These are phyloP conservation scores for Ceratocystis colombiana DNA, from an alignment of 2,329 filamentous ascomycete genomes.

Conservation along the genomic window DNA sequence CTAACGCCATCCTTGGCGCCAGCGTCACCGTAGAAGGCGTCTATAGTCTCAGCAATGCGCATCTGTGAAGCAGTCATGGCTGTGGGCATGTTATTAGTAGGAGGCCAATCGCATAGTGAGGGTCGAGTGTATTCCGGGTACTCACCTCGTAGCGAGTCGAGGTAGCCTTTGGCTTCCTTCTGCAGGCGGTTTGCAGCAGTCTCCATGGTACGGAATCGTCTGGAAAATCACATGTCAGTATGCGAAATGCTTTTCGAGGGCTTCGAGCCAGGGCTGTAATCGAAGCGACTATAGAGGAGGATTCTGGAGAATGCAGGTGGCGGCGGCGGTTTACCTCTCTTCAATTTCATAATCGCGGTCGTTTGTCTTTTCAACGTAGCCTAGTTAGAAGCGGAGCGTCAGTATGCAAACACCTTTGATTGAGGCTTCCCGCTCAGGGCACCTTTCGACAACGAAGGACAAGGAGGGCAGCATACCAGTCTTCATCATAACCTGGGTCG, in stretches of 20 bases:
- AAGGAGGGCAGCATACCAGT: conserved; percentile 50
- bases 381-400: conserved; percentile 33
- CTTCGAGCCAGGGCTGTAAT: background rate
- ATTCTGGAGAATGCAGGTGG: background rate
- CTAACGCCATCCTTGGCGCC: conserved; percentile 92
- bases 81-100: conserved; percentile 32
- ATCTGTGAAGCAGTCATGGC: conserved; percentile 99
- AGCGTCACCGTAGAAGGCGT: conserved; percentile 95
- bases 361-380: conserved; percentile 96
- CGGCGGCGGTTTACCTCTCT: conserved; percentile 52
- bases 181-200: conserved; percentile 82
- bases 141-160: conserved; percentile 82
- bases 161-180: conserved; percentile 95
- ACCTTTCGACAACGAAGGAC: background rate
- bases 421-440: background rate
- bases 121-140: background rate
- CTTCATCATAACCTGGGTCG: conserved; percentile 99
- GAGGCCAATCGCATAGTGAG: background rate
- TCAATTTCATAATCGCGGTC: conserved; percentile 98
- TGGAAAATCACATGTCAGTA: conserved; percentile 33
- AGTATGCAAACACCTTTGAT: background rate
- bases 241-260: background rate
- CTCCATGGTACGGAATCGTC: conserved; percentile 96
- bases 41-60: conserved; percentile 98
- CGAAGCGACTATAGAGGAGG: background rate